Evolutionary conservation across 345 rosid species (phyloP), one percentile per base, ranked within the genome.

Genomic region (Brassica incana): DNA sequence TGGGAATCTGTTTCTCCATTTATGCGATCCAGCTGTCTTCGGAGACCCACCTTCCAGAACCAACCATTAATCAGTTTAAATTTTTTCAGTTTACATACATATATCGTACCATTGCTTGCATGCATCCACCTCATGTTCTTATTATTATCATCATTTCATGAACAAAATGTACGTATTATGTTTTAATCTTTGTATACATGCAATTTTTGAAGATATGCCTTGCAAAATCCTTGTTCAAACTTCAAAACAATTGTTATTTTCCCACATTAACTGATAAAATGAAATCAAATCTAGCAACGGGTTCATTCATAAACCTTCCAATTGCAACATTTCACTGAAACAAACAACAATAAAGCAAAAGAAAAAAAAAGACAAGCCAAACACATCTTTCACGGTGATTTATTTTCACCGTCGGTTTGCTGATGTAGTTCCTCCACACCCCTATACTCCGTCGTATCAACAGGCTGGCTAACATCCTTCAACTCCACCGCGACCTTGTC

Each of bases 401-500:
- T 68, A 43, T 80, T 69, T n/a, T 82, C 80, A 5, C 80, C 83
- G 18, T 50, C 72, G 14, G 63, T 71, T 63, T 76, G 79, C 58
- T 67, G 81, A 71, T 68, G 87, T 67, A 75, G 18, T 4, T 89
- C 87, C 74, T 85, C 86, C 48, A 81, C 71, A 38, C 80, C 85
- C 52, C 88, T 84, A 74, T 87, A 85, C 71, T 88, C 88, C 3
- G 72, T 85, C 2, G 87, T 84, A 35, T 87, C 90, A 14, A 86
- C 60, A 0, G 86, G 85, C 68, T 87, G 90, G 11, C 82, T 81
- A 15, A 75, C 75, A 36, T 85, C 67, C 38, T 73, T 71, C 18
- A 83, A 71, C 73, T 87, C 88, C 27, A 36, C 69, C 6, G 86
- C 87, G 0, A 75, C 81, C 14, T 72, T 79, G 68, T 85, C 89